These are phyloP conservation scores for Salvia sclarea DNA, from an alignment of 305 asterid species.

Conservation along the genomic window DNA sequence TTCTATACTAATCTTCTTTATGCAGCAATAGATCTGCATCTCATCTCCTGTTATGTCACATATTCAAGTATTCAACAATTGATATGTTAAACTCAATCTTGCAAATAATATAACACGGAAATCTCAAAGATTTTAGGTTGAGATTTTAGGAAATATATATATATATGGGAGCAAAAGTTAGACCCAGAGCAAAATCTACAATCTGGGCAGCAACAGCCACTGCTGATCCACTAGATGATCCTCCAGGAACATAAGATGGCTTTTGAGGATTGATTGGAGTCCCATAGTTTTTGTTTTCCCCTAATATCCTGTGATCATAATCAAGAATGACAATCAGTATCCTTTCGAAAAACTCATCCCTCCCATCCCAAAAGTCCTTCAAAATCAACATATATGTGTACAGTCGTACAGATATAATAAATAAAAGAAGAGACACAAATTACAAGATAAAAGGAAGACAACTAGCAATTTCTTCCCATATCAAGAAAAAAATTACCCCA, in stretches of 20 bases:
- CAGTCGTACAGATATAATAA: not conserved
- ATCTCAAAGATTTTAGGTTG: conserved; percentile 13
- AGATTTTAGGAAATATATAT: conserved; percentile 20
- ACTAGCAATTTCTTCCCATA: not conserved
- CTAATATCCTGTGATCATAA: conserved; percentile 68
- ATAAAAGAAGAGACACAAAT: not conserved
- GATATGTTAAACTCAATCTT: not conserved
- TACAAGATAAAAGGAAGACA: not conserved
- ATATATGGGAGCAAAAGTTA: conserved; percentile 26
- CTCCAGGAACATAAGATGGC: conserved; percentile 83
- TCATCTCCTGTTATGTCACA: no score
- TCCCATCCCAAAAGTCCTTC: not conserved
- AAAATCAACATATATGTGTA: not conserved
- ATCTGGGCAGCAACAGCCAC: conserved; percentile 88
- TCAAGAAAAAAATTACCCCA: not conserved
- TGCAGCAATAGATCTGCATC: not conserved
- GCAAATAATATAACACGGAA: not conserved
- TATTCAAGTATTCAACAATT: no score
- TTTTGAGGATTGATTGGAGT: conserved; percentile 78
- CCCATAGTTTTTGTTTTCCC: conserved; percentile 69
- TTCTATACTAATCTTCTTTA: not conserved
- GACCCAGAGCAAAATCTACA: conserved; percentile 90
- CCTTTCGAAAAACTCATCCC: not conserved
- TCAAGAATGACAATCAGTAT: conserved; percentile 30
- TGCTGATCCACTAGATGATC: conserved; percentile 93